Evolutionary conservation across 805 yeast genomes (phyloP).

Genomic region (Spencermartinsiella europaea): DNA sequence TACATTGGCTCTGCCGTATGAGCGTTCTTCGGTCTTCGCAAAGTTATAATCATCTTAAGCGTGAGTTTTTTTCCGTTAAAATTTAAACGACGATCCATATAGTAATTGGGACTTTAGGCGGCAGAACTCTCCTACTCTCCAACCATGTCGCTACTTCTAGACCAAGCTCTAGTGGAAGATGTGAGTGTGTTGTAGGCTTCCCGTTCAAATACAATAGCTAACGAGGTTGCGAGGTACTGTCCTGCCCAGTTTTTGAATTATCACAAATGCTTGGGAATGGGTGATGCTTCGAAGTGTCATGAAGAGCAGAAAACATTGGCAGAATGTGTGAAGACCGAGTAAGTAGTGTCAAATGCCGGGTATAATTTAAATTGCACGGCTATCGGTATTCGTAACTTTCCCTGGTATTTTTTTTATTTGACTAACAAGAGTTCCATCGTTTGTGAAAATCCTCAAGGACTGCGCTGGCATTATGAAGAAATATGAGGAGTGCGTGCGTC

Average conservation of each 20-base stretch:
- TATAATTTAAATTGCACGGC: background rate
- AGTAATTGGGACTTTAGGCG: no score
- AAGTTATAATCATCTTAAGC: no score
- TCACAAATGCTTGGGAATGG: conserved; percentile 64
- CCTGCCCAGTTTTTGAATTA: conserved; percentile 68
- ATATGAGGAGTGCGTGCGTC: conserved; percentile 61
- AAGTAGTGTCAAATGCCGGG: conserved; percentile 1
- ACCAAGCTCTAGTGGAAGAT: conserved; percentile 72
- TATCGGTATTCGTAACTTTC: background rate
- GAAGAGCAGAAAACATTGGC: conserved; percentile 54
- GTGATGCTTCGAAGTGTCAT: conserved; percentile 47
- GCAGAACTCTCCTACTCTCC: no score
- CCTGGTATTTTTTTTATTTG: no score
- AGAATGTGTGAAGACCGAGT: conserved; percentile 50
- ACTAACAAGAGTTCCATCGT: conserved; percentile 53
- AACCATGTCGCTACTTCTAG: conserved; percentile 46
- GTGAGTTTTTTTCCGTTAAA: no score
- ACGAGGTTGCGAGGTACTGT: conserved; percentile 60
- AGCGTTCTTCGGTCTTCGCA: no score
- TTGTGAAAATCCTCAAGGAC: conserved; percentile 57
- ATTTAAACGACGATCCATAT: no score
- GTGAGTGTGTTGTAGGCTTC: no score
- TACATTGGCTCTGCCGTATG: no score
- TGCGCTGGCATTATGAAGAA: conserved; percentile 55
- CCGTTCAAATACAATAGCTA: no score